phyloP scores from a whole-genome alignment of 1,284 basidiomycete genomes.

The Ceratobasidium sp. region DNA sequence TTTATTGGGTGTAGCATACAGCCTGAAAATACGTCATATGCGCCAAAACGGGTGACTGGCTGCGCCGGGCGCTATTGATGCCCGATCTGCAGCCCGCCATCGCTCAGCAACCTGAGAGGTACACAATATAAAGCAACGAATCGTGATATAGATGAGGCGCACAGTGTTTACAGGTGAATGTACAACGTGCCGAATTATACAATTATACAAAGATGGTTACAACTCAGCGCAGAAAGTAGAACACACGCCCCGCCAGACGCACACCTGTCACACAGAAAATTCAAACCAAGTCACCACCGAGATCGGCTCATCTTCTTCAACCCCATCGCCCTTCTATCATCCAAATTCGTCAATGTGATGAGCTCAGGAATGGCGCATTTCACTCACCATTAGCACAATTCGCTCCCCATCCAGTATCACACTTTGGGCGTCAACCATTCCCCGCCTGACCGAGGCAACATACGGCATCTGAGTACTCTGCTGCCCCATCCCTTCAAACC shows the following conservation, averaged over 20 bases:
- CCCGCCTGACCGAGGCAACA: constrained; percentile 24
- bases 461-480: constrained; percentile 18
- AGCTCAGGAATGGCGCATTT: too few species aligned
- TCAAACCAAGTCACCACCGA: constrained; percentile 3
- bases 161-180: constrained; percentile 50
- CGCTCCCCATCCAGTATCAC: constrained; percentile 8
- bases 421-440: not conserved
- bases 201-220: not conserved
- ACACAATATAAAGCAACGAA: too few species aligned
- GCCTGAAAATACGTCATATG: too few species aligned
- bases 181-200: not conserved
- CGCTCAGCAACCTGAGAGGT: too few species aligned
- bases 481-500: constrained; percentile 26
- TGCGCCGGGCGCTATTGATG: too few species aligned
- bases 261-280: not conserved
- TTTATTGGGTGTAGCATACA: too few species aligned
- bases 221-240: constrained; percentile 33
- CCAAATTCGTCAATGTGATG: not conserved
- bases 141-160: too few species aligned
- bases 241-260: too few species aligned
- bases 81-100: too few species aligned
- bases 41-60: too few species aligned
- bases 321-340: constrained; percentile 1
- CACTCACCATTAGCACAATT: constrained; percentile 16
- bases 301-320: not conserved